Base-by-base conservation (phyloP, 164 flowering plant species). In the Magnolia changhungtana region DNA sequence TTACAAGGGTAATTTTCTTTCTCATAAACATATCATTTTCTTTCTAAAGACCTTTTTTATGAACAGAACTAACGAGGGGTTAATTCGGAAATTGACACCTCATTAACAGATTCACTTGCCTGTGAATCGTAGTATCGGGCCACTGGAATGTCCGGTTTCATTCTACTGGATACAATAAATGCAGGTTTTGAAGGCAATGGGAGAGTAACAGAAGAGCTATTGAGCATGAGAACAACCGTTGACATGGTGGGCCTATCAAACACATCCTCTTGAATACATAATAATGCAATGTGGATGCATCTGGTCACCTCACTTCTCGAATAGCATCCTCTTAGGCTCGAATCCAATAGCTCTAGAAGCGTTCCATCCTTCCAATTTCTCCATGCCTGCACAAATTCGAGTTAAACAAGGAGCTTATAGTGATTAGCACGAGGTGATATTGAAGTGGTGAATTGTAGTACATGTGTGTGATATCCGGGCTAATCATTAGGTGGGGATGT, bases 111-210 rank as follows among this genome's bases (percentile, higher is more conserved):
- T 8, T 11, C 18, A 11, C 61, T 55, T 16, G 27, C 23, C 21
- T 19, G 67, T 6, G 21, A 64, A 8, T 64, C 27, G 9, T 5
- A 8, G 10, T 64, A 37, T 2, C 45, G 4, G 45, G 45, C 45
- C 45, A 37, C 45, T 4, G 19, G 8, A n/a, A 8, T 13, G 9
- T 64, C 67, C 9, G 67, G 27, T 8, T 37, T 37, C 45, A 37
- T 69, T 69, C 14, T 37, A 37, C 78, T 83, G 1, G 61, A 70
- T 1, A 79, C 78, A 24, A 80, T 77, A 1, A 67, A 72, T 8
- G 84, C 86, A n/a, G 73, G 81, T 78, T 76, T 68, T 50, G 79
- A 83, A 71, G 80, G 82, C 49, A 75, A 80, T 27, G 86, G 80
- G 23, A 64, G 69, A 24, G 86, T 63, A 74, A 80, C 75, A 16